phyloP scores from a whole-genome alignment of 805 yeast genomes.

The Candida dajiaensis region DNA sequence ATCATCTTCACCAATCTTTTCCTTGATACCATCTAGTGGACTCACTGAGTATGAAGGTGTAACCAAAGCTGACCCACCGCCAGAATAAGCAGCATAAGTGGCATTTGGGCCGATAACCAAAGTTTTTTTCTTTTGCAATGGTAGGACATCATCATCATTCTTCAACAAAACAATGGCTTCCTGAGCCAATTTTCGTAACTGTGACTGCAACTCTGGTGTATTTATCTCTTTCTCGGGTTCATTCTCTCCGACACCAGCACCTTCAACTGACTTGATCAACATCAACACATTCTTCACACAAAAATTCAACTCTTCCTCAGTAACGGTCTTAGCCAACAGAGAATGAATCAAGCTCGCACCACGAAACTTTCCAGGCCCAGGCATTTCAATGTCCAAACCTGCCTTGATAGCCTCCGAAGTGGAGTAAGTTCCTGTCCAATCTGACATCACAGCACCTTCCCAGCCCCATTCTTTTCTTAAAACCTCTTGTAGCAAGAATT shows the following conservation, averaged over 20 bases:
- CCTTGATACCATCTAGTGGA: slow-evolving; percentile 41
- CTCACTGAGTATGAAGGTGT: slow-evolving; percentile 41
- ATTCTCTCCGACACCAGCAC: too few relatives aligned
- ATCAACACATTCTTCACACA: too few relatives aligned
- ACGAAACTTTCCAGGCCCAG: slow-evolving; percentile 38
- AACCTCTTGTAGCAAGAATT: slow-evolving; percentile 36
- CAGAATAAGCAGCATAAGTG: slow-evolving; percentile 42
- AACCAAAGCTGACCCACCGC: slow-evolving; percentile 60
- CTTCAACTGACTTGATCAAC: too few relatives aligned
- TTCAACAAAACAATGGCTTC: slow-evolving; percentile 53
- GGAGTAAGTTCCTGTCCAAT: slow-evolving; percentile 58
- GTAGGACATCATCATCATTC: slow-evolving; percentile 42
- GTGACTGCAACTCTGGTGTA: slow-evolving; percentile 39
- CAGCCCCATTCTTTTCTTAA: slow-evolving; percentile 53
- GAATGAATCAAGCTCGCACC: too few relatives aligned
- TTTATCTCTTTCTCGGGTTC: slow-evolving; percentile 15
- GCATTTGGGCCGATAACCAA: slow-evolving; percentile 61
- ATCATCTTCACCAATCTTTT: slow-evolving; percentile 16
- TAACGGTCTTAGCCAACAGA: too few relatives aligned
- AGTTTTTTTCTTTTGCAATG: slow-evolving; percentile 38
- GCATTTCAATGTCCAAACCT: slow-evolving; percentile 64
- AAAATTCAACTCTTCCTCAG: too few relatives aligned
- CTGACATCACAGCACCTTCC: slow-evolving; percentile 54
- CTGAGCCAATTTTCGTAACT: slow-evolving; percentile 39
- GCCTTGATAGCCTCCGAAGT: slow-evolving; percentile 40